These are phyloP conservation scores for Capsicum pubescens DNA, from an alignment of 257 asterid species.

Conservation along the genomic window DNA sequence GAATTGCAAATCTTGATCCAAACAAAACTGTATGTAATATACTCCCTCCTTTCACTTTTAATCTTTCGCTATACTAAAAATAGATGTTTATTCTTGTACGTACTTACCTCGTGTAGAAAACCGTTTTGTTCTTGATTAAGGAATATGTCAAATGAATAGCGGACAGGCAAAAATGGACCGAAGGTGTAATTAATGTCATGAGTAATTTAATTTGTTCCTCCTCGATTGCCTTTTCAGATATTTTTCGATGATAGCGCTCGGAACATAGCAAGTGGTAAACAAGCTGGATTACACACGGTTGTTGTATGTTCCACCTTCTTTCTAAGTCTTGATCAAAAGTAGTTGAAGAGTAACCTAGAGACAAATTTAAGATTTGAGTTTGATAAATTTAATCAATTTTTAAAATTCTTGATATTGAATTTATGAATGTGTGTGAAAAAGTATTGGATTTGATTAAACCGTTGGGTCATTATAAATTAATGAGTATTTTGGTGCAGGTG, in stretches of 20 bases:
- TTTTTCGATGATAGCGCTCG: constrained; percentile 88
- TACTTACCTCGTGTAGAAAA: no score
- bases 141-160: no score
- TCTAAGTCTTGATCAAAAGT: no score
- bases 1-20: constrained; percentile 71
- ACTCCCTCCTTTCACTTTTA: not conserved
- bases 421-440: no score
- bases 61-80: not conserved
- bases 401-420: no score
- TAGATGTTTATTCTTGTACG: no score
- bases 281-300: constrained; percentile 80
- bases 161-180: no score
- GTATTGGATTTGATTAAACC: not conserved
- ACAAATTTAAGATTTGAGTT: no score
- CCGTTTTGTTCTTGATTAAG: no score
- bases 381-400: no score
- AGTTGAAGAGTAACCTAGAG: no score
- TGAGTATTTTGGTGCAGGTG: constrained; percentile 52
- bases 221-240: constrained; percentile 43
- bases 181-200: no score
- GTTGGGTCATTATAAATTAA: not conserved
- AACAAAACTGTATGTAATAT: constrained; percentile 59
- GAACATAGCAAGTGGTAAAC: constrained; percentile 74
- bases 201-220: not conserved
- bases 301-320: constrained; percentile 45